phyloP scores from a whole-genome alignment of 2,329 filamentous ascomycete genomes.

The Talaromyces atroroseus region DNA sequence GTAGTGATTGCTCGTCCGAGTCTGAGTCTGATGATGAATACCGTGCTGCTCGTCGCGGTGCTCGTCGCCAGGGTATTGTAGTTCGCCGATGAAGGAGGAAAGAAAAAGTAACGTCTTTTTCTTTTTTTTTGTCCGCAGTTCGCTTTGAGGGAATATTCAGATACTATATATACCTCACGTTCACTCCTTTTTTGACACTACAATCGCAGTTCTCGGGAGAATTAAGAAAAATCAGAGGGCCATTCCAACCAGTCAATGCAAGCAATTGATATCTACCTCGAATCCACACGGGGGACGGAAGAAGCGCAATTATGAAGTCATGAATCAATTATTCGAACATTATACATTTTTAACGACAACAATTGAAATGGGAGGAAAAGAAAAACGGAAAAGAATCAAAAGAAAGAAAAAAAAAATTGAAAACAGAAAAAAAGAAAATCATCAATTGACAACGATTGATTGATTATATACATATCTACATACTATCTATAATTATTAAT shows the following conservation, averaged over 20 bases:
- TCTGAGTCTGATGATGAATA: conserved; percentile 37
- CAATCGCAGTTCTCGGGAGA: background rate
- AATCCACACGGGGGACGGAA: background rate
- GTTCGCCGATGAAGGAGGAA: conserved; percentile 30
- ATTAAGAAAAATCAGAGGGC: background rate
- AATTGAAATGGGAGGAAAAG: background rate
- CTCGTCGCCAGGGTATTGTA: conserved; percentile 34
- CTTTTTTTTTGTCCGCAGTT: background rate
- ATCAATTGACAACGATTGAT: background rate
- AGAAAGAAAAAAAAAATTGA: background rate
- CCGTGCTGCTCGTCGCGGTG: conserved; percentile 28
- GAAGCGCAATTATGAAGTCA: background rate
- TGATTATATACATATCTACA: too few relatives aligned
- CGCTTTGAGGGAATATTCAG: background rate
- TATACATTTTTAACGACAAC: background rate
- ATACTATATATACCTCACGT: background rate
- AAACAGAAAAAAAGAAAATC: background rate
- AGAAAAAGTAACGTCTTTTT: background rate
- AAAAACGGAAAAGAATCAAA: background rate
- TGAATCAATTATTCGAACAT: background rate
- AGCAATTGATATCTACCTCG: background rate
- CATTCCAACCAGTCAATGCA: background rate
- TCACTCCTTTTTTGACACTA: background rate
- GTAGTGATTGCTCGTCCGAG: conserved; percentile 62
- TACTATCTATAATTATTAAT: background rate